phyloP scores from a whole-genome alignment of 208 protist genomes.

The Leptomonas seymouri region DNA sequence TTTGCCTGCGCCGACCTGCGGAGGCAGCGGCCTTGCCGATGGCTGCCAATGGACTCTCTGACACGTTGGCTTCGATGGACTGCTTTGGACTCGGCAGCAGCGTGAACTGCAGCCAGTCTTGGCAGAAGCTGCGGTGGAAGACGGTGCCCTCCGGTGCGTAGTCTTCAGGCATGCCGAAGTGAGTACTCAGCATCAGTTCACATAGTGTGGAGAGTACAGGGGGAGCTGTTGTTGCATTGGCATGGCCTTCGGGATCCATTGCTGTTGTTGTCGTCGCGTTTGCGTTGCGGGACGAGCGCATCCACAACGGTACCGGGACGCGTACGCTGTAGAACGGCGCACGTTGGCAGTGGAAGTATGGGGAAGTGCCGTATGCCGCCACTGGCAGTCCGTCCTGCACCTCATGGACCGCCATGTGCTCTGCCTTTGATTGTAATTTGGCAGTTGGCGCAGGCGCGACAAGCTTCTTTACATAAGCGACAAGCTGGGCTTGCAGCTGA shows the following conservation, averaged over 20 bases:
- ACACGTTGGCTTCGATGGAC: background rate
- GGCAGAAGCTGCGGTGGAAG: conserved; percentile 31
- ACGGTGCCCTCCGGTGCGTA: background rate
- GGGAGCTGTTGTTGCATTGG: background rate
- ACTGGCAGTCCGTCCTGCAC: conserved; percentile 19
- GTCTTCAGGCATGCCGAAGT: conserved; percentile 12
- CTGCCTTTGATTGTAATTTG: background rate
- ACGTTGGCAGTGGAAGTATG: conserved; percentile 38
- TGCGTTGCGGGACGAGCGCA: conserved; percentile 8
- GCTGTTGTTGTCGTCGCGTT: background rate
- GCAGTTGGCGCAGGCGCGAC: background rate
- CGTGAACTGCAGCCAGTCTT: conserved; percentile 27
- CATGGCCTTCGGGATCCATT: too few relatives aligned
- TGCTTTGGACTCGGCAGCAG: conserved; percentile 3
- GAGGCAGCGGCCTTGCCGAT: background rate
- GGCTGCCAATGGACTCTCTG: background rate
- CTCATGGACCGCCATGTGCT: background rate
- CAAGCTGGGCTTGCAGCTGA: conserved; percentile 6
- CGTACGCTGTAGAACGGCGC: conserved; percentile 36
- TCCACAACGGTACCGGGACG: conserved; percentile 27
- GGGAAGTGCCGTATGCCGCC: conserved; percentile 23
- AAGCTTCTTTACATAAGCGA: conserved; percentile 11
- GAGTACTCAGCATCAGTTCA: conserved; percentile 23
- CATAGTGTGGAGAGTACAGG: conserved; percentile 22
- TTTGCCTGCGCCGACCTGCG: background rate